A percentile compares a stretch with the other conserved stretches of the same genome.
phyloP scores from a whole-genome alignment of 441 rosid genomes.

The Croton laevigatus region DNA sequence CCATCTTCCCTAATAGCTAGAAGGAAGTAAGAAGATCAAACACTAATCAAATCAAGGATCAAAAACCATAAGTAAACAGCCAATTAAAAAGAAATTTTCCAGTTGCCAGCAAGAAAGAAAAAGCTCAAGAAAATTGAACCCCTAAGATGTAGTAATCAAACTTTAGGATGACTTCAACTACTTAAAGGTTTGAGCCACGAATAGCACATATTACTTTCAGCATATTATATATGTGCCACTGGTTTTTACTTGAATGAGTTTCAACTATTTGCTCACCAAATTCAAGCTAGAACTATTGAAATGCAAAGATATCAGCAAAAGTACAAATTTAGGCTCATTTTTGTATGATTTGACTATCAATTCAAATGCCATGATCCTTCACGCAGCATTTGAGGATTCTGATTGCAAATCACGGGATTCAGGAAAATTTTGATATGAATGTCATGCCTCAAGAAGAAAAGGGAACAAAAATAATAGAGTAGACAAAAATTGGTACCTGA shows the following conservation, averaged over 20 bases:
- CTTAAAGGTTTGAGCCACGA: too few species aligned
- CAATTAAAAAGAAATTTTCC: neutral
- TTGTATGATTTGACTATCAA: neutral
- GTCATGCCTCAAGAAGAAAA: slow-evolving; percentile 2
- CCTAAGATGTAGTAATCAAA: neutral
- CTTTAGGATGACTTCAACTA: too few species aligned
- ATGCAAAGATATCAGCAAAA: neutral
- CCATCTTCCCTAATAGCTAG: too few species aligned
- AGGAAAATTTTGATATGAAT: neutral
- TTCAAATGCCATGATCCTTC: neutral
- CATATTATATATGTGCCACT: neutral
- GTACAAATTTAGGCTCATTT: neutral
- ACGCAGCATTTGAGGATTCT: neutral
- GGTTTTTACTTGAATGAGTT: neutral
- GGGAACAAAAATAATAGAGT: neutral
- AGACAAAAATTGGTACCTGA: slow-evolving; percentile 43
- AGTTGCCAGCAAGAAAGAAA: too few species aligned
- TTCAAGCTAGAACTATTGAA: neutral
- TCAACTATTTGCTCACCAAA: neutral
- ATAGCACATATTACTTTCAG: neutral
- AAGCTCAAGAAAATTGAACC: neutral
- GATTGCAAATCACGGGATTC: neutral
- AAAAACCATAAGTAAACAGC: neutral
- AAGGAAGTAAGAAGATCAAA: neutral
- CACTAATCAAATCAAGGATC: neutral